A percentile compares a stretch with the other conserved stretches of the same genome.
Evolutionary conservation across 345 rosid genomes (phyloP).

Genomic region (Moringa oleifera): DNA sequence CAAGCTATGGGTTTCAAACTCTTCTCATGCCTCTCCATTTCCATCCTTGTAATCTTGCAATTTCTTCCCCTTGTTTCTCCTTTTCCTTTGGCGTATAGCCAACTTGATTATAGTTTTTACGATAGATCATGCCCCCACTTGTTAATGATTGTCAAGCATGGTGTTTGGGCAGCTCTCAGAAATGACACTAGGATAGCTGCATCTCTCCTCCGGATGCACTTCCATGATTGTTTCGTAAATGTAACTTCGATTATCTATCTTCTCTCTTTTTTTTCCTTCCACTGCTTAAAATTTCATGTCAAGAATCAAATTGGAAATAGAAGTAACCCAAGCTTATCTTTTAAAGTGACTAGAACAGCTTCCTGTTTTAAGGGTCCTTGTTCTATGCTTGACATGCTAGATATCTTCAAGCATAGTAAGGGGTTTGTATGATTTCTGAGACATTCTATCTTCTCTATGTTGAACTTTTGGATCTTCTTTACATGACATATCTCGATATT

Average conservation of each 20-base stretch:
- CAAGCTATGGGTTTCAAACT: conserved; percentile 22
- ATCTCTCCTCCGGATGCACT: conserved; percentile 81
- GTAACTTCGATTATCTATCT: conserved; percentile 25
- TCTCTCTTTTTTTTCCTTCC: not conserved
- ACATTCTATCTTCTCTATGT: too few species aligned
- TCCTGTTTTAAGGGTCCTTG: not conserved
- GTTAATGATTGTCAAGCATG: conserved; percentile 49
- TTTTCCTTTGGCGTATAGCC: conserved; percentile 12
- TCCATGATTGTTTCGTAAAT: conserved; percentile 82
- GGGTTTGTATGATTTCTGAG: too few species aligned
- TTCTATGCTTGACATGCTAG: too few species aligned
- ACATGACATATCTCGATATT: too few species aligned
- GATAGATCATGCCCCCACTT: conserved; percentile 61
- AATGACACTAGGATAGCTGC: conserved; percentile 76
- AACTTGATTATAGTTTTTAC: conserved; percentile 49
- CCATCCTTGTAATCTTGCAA: conserved; percentile 10
- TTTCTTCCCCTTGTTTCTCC: conserved; percentile 12
- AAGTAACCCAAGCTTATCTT: too few species aligned
- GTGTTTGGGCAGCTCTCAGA: conserved; percentile 56
- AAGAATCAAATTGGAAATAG: too few species aligned
- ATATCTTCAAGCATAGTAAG: too few species aligned
- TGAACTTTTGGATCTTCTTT: too few species aligned
- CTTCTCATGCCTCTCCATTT: conserved; percentile 11
- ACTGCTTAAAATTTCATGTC: too few species aligned
- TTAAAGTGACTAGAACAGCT: not conserved